phyloP scores from a whole-genome alignment of 2,329 filamentous ascomycete genomes.

The Pochonia chlamydosporia region DNA sequence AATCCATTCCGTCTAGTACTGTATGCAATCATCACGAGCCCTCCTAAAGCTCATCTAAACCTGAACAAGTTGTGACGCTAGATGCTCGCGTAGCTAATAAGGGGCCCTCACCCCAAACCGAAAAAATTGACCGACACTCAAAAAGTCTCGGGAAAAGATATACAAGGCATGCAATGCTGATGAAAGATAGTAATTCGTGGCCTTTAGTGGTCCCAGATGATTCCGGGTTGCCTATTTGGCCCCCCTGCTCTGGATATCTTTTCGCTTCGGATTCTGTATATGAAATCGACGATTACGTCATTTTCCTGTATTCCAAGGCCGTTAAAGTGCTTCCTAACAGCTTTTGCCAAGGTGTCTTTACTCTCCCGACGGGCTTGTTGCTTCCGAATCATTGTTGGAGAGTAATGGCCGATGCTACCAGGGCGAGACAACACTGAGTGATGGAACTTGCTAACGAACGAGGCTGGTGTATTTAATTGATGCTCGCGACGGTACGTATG shows the following conservation, averaged over 20 bases:
- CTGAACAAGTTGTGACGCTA: background rate
- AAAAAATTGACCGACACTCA: no score
- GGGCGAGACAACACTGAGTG: conserved; percentile 56
- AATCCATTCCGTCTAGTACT: background rate
- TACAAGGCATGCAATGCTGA: background rate
- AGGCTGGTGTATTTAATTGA: conserved; percentile 62
- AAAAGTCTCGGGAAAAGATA: no score
- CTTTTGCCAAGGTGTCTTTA: conserved; percentile 65
- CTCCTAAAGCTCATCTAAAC: background rate
- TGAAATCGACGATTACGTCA: conserved; percentile 74
- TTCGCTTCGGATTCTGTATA: conserved; percentile 57
- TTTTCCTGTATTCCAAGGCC: conserved; percentile 72
- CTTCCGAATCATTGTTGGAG: conserved; percentile 68
- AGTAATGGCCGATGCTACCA: conserved; percentile 62
- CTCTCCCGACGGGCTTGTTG: conserved; percentile 60
- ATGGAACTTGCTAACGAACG: conserved; percentile 61
- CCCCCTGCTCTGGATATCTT: conserved; percentile 19
- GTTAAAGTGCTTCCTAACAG: conserved; percentile 80
- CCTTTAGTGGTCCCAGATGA: conserved; percentile 48
- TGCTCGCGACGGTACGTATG: conserved; percentile 72
- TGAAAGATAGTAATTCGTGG: background rate
- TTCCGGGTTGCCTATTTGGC: conserved; percentile 15
- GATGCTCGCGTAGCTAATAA: background rate
- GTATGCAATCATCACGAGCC: background rate
- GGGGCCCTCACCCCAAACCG: no score